Percentiles rank a stretch among this genome's conserved stretches.
phyloP scores from a whole-genome alignment of 2,329 filamentous ascomycete species.

The Ambrosiella cleistominuta region DNA sequence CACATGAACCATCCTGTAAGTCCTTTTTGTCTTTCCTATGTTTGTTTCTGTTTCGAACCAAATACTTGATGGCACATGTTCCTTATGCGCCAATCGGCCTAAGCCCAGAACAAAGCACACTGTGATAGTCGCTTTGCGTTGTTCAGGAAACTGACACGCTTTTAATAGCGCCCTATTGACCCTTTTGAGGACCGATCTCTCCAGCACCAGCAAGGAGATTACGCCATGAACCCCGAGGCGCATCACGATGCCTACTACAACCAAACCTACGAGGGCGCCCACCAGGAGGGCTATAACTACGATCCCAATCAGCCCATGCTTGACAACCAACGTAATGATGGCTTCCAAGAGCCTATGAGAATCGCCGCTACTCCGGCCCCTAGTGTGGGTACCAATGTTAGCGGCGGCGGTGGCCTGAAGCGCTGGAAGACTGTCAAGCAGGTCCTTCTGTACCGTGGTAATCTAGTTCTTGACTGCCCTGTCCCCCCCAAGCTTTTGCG shows the following conservation, averaged over 20 bases:
- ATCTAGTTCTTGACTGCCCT: conserved; percentile 90
- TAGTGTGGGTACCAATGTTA: conserved; percentile 3
- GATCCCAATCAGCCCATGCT: conserved; percentile 65
- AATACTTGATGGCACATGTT: neutral
- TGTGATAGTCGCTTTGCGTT: neutral
- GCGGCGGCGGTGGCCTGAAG: conserved; percentile 36
- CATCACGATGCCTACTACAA: conserved; percentile 81
- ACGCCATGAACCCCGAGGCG: conserved; percentile 62
- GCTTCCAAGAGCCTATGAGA: conserved; percentile 33
- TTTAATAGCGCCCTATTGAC: conserved; percentile 31
- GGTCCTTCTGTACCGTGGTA: conserved; percentile 91
- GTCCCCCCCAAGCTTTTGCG: conserved; percentile 77
- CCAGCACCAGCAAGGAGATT: conserved; percentile 41
- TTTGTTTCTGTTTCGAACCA: neutral
- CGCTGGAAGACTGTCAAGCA: conserved; percentile 98
- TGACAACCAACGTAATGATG: conserved; percentile 36
- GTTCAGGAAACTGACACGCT: conserved; percentile 12
- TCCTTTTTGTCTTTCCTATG: conserved; percentile 15
- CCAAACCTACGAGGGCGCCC: conserved; percentile 47
- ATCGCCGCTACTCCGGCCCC: conserved; percentile 18
- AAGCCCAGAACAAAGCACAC: neutral
- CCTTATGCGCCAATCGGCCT: neutral
- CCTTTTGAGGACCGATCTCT: conserved; percentile 28
- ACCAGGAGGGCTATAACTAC: conserved; percentile 40
- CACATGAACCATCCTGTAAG: conserved; percentile 71